Conservation (phyloP, 768 basidiomycete species). For the Lactarius quietus region DNA sequence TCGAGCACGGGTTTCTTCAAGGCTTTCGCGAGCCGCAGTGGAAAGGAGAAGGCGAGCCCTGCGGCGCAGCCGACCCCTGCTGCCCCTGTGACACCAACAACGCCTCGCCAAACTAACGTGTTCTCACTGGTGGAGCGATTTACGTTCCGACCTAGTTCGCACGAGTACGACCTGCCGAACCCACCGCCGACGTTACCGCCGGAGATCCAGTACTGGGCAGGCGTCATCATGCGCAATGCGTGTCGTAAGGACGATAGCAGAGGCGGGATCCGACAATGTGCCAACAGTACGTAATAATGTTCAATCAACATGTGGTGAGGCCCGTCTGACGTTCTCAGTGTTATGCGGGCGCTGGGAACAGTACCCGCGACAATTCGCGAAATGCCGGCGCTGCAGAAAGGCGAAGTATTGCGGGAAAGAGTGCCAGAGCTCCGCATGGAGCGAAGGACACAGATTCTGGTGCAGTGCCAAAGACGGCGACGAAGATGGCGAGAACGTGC, state of each 20-base stretch:
- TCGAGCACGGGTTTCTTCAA: constrained; percentile 38
- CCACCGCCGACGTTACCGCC: constrained; percentile 68
- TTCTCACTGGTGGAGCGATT: constrained; percentile 96
- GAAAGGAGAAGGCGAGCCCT: constrained; percentile 41
- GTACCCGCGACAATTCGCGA: constrained; percentile 92
- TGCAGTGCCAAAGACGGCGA: constrained; percentile 65
- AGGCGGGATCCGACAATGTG: constrained; percentile 95
- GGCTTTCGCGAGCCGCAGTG: constrained; percentile 47
- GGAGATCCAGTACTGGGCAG: constrained; percentile 99
- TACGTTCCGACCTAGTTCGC: constrained; percentile 87
- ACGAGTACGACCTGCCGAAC: constrained; percentile 67
- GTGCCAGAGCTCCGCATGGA: constrained; percentile 95
- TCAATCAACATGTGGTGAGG: not conserved
- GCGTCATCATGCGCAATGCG: constrained; percentile 99
- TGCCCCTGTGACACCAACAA: constrained; percentile 25
- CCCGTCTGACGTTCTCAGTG: constrained; percentile 46
- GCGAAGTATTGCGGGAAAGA: constrained; percentile 99
- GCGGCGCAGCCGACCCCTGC: constrained; percentile 24
- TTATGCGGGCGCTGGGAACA: constrained; percentile 93
- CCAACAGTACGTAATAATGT: constrained; percentile 70
- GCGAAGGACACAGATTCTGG: constrained; percentile 95
- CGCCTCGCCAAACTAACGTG: constrained; percentile 72
- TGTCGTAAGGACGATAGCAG: constrained; percentile 93
- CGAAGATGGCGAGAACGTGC: constrained; percentile 35
- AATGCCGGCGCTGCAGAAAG: constrained; percentile 92